Percentiles rank a stretch among this genome's conserved stretches.
Conservation (phyloP, 331 rosid genomes). For the Malus hybrid region DNA sequence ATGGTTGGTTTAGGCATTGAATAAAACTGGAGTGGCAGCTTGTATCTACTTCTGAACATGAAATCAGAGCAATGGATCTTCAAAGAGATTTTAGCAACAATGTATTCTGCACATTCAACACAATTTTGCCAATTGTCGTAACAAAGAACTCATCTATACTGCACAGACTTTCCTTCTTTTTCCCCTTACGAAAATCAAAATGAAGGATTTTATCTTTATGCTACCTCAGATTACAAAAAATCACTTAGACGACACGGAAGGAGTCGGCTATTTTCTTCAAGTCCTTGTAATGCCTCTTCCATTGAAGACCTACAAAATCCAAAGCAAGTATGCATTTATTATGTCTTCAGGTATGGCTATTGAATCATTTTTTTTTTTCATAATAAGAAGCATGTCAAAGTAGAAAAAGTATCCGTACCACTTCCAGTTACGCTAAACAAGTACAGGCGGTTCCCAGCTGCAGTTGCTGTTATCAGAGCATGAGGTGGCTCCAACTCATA, state of each 20-base stretch:
- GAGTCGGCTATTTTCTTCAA: constrained; percentile 67
- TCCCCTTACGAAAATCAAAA: neutral
- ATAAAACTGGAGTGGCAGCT: neutral
- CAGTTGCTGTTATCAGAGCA: constrained; percentile 79
- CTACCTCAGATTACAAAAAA: constrained; percentile 14
- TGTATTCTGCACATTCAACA: neutral
- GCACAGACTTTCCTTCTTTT: neutral
- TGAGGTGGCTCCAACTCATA: constrained; percentile 98
- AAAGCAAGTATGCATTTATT: constrained; percentile 1
- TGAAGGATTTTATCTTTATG: neutral
- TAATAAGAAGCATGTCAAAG: neutral
- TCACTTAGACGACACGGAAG: constrained; percentile 57
- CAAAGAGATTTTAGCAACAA: neutral
- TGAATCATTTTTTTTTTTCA: neutral
- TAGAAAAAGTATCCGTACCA: constrained; percentile 37
- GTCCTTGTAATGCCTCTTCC: constrained; percentile 85
- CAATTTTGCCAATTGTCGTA: neutral
- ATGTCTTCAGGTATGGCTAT: neutral
- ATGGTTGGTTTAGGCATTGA: neutral
- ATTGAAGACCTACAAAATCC: constrained; percentile 78
- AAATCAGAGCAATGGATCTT: neutral
- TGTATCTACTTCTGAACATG: neutral
- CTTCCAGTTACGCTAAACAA: constrained; percentile 72
- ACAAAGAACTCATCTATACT: neutral
- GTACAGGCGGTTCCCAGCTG: constrained; percentile 95